A percentile compares a stretch with the other conserved stretches of the same genome.
These are phyloP conservation scores for Ustilago hordei DNA, from an alignment of 1,284 basidiomycete genomes.

Conservation along the genomic window DNA sequence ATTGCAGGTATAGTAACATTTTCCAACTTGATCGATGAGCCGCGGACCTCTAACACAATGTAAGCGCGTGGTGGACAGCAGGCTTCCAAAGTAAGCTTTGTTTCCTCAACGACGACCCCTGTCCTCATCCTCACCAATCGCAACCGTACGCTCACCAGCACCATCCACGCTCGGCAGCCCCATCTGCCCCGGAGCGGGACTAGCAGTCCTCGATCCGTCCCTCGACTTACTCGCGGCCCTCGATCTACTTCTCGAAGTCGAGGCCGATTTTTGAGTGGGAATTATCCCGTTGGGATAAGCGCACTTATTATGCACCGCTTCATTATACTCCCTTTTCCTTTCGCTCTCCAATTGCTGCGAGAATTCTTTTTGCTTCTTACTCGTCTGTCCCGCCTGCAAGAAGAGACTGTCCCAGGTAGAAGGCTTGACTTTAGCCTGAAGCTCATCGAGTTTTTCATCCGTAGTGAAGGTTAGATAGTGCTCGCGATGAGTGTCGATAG, in stretches of 20 bases:
- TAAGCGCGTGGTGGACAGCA: too few species aligned
- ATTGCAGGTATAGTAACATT: too few species aligned
- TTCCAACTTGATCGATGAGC: too few species aligned
- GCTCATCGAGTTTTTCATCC: constrained; percentile 79
- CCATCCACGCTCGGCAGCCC: constrained; percentile 20
- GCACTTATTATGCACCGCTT: constrained; percentile 40
- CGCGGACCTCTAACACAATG: too few species aligned
- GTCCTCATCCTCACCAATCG: constrained; percentile 5
- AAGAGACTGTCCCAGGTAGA: constrained; percentile 51
- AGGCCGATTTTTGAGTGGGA: constrained; percentile 27
- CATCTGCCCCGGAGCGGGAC: constrained; percentile 17
- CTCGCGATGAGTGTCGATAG: constrained; percentile 49
- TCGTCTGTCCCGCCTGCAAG: constrained; percentile 43
- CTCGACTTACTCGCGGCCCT: constrained; percentile 6
- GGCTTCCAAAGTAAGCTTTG: too few species aligned
- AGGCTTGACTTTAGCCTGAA: constrained; percentile 70
- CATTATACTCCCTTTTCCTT: constrained; percentile 36
- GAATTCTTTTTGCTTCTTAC: constrained; percentile 50
- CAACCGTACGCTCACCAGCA: neutral
- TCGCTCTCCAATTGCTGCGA: constrained; percentile 44
- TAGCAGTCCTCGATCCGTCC: constrained; percentile 25
- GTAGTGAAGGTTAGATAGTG: constrained; percentile 74
- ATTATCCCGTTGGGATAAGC: constrained; percentile 41
- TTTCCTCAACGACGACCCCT: constrained; percentile 27
- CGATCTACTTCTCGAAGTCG: constrained; percentile 6